Base-by-base conservation (phyloP, 306 rosid genomes). In the Gastrolobium bilobum region DNA sequence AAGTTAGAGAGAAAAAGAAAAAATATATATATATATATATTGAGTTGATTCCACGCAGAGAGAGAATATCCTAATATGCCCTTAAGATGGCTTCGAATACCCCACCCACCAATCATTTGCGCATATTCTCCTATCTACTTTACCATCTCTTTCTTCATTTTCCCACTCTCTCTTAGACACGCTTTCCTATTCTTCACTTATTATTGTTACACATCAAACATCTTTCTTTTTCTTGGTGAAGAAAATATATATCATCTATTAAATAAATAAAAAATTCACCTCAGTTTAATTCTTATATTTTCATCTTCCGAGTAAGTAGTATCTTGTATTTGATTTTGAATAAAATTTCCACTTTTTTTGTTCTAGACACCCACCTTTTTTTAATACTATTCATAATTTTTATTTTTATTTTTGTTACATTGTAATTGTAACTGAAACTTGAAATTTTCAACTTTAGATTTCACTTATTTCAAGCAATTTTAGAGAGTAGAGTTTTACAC, bases 1-100 rank as follows among this genome's bases (percentile, higher is more conserved):
- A 64, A 79, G 62, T 51, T 44, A 34, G 37, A 20, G 31, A 71
- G n/a, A 58, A 39, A 66, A 50, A 0, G 31, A 57, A 29, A 20
- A 20, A n/a, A n/a, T n/a, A n/a, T n/a, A n/a, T n/a, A 20, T 20
- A 20, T n/a, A 20, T 20, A 63, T 10, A 71, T 13, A 57, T 29
- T 8, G 73, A 75, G 80, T 73, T 83, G 82, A 61, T 73, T 74
- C 75, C 56, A 64, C 81, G 71, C 76, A 56, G 43, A n/a, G 77
- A 53, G 69, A 79, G 89, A 84, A 88, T 89, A 87, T 89, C 37
- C 92, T 57, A 29, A 75, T 69, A 81, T 81, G 79, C 89, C 42
- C 33, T 68, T 37, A 0, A 5, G 64, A 67, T 85, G 79, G 72
- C 74, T 77, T 68, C 44, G 26, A 73, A 79, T 30, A 51, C 30